These are phyloP conservation scores for Ascosphaera apis DNA, from an alignment of 2,329 filamentous ascomycete genomes.

Conservation along the genomic window DNA sequence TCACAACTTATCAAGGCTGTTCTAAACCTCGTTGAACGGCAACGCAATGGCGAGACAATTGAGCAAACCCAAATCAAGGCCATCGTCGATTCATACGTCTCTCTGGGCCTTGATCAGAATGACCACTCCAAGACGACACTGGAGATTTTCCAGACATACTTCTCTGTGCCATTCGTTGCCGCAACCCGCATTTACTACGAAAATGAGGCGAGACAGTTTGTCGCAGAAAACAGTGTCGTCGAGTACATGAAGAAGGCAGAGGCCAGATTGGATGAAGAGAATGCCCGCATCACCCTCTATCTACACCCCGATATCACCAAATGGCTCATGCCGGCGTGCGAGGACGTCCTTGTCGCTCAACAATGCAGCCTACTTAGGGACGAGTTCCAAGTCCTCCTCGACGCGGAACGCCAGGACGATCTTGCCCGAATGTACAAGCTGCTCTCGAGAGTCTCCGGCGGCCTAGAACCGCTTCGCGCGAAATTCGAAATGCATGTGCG, in stretches of 20 bases:
- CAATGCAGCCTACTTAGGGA: conserved; percentile 73
- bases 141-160: conserved; percentile 80
- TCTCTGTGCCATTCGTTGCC: conserved; percentile 74
- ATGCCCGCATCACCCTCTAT: conserved; percentile 78
- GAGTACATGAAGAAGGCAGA: conserved; percentile 99
- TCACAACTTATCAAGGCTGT: conserved; percentile 87
- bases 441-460: conserved; percentile 69
- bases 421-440: conserved; percentile 93
- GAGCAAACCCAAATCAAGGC: conserved; percentile 93
- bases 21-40: conserved; percentile 84
- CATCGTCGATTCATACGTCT: conserved; percentile 91
- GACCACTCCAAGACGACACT: conserved; percentile 86
- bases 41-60: conserved; percentile 91
- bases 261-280: conserved; percentile 68
- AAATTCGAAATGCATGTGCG: conserved; percentile 85
- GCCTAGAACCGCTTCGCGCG: conserved; percentile 64
- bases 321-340: conserved; percentile 62
- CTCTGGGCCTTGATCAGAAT: conserved; percentile 75
- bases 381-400: conserved; percentile 82
- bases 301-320: conserved; percentile 73
- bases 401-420: conserved; percentile 86
- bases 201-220: conserved; percentile 77
- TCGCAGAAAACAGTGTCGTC: conserved; percentile 90
- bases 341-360: conserved; percentile 70
- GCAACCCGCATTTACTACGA: conserved; percentile 74